Percentiles rank a stretch among this genome's conserved stretches.
phyloP scores from a whole-genome alignment of 2,329 filamentous ascomycete genomes.

The Penicillium aurantiogriseum region DNA sequence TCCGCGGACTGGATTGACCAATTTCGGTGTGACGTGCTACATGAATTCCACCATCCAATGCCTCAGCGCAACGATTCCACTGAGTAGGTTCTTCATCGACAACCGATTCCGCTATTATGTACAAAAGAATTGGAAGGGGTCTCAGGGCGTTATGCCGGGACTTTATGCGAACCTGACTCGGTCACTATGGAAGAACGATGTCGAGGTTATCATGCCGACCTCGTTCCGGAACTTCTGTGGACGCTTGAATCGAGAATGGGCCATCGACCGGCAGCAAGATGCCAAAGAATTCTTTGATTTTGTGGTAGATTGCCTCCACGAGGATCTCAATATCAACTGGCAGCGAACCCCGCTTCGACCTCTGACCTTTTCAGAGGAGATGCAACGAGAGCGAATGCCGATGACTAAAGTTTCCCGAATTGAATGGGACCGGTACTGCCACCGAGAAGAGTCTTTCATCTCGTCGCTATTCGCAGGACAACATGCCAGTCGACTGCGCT shows the following conservation, averaged over 20 bases:
- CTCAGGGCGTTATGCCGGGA: slow-evolving; percentile 60
- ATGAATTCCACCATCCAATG: slow-evolving; percentile 90
- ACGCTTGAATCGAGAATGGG: slow-evolving; percentile 65
- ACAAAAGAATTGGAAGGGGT: slow-evolving; percentile 65
- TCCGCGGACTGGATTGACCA: slow-evolving; percentile 71
- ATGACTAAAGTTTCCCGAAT: slow-evolving; percentile 65
- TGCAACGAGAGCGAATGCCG: slow-evolving; percentile 59
- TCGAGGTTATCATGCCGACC: slow-evolving; percentile 53
- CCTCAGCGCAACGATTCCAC: slow-evolving; percentile 66
- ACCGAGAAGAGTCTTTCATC: slow-evolving; percentile 71
- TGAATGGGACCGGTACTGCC: slow-evolving; percentile 71
- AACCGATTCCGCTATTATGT: slow-evolving; percentile 61
- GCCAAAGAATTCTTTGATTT: slow-evolving; percentile 87
- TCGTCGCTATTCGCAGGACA: slow-evolving; percentile 76
- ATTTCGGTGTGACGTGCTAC: slow-evolving; percentile 82
- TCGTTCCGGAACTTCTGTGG: slow-evolving; percentile 67
- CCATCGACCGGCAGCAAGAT: slow-evolving; percentile 78
- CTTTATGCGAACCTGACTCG: slow-evolving; percentile 61
- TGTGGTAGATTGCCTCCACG: slow-evolving; percentile 74
- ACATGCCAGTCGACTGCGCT: slow-evolving; percentile 61
- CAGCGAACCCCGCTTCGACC: slow-evolving; percentile 57
- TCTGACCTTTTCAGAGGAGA: slow-evolving; percentile 60
- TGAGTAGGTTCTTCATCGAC: slow-evolving; percentile 64
- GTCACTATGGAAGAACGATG: slow-evolving; percentile 62
- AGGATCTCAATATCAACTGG: slow-evolving; percentile 76